These are phyloP conservation scores for Hawksworthiomyces lignivorus DNA, from an alignment of 2,329 filamentous ascomycete species.

Conservation along the genomic window DNA sequence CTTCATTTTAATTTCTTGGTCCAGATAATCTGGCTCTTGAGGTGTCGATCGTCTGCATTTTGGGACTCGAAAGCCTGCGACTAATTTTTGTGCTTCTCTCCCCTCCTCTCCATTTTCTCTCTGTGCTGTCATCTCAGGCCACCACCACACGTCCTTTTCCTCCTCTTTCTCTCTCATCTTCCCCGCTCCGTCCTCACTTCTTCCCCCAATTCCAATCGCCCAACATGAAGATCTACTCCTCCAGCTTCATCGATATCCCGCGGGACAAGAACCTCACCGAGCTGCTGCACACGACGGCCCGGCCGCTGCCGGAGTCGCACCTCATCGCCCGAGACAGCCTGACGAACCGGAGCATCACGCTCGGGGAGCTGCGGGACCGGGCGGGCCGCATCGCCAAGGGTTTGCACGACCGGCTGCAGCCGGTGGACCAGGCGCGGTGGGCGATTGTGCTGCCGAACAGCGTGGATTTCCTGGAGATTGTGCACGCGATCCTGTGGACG, in stretches of 20 bases:
- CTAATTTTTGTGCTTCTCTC: too few species aligned
- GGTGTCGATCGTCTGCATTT: too few species aligned
- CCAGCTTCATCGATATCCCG: constrained; percentile 26
- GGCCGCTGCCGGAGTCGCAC: constrained; percentile 31
- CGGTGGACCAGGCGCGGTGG: constrained; percentile 30
- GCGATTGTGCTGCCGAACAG: constrained; percentile 37
- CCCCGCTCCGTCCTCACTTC: not conserved
- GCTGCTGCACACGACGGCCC: constrained; percentile 31
- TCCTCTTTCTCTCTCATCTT: not conserved
- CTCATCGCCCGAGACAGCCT: constrained; percentile 34
- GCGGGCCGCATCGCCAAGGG: constrained; percentile 34
- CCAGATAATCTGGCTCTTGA: too few species aligned
- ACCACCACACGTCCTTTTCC: too few species aligned
- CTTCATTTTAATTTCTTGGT: too few species aligned
- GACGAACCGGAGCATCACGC: constrained; percentile 36
- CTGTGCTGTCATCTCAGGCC: too few species aligned
- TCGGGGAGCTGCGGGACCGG: constrained; percentile 32
- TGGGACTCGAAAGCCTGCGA: too few species aligned
- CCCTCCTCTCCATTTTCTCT: too few species aligned
- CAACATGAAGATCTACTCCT: constrained; percentile 27
- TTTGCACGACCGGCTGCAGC: constrained; percentile 23
- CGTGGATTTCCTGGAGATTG: constrained; percentile 34
- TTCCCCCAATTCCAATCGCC: too few species aligned
- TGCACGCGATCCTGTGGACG: constrained; percentile 34
- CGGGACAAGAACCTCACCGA: constrained; percentile 34